These are phyloP conservation scores for Fusarium agapanthi DNA, from an alignment of 2,329 filamentous ascomycete species.

Conservation along the genomic window DNA sequence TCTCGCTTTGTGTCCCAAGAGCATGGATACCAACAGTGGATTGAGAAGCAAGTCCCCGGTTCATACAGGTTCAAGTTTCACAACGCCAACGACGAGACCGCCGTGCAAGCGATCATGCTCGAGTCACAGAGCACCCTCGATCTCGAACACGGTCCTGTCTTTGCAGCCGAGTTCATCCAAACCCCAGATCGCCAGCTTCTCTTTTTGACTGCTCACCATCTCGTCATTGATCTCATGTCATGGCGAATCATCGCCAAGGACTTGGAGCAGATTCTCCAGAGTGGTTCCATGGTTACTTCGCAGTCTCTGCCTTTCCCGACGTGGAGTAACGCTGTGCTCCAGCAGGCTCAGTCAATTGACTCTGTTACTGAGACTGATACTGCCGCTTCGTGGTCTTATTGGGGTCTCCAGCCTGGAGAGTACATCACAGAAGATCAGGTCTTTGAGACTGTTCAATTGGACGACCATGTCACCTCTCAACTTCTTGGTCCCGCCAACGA, in stretches of 20 bases:
- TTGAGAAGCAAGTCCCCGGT: background rate
- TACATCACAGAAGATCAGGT: background rate
- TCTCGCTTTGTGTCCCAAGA: background rate
- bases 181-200: background rate
- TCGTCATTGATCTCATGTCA: background rate
- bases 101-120: background rate
- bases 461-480: background rate
- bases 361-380: accelerated
- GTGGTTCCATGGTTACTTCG: accelerated
- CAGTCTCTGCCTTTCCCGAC: background rate
- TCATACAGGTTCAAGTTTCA: background rate
- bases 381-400: background rate
- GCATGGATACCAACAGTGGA: background rate
- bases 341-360: background rate
- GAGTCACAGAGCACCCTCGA: background rate
- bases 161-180: background rate
- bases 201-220: background rate
- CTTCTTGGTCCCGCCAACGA: background rate
- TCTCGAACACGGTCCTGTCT: background rate
- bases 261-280: background rate
- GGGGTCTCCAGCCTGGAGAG: background rate
- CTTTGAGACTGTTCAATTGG: background rate
- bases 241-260: background rate
- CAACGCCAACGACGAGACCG: background rate
- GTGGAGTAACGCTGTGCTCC: background rate